Evolutionary conservation across 805 yeast species (phyloP).

Genomic region (Isabelozyma rhagii): DNA sequence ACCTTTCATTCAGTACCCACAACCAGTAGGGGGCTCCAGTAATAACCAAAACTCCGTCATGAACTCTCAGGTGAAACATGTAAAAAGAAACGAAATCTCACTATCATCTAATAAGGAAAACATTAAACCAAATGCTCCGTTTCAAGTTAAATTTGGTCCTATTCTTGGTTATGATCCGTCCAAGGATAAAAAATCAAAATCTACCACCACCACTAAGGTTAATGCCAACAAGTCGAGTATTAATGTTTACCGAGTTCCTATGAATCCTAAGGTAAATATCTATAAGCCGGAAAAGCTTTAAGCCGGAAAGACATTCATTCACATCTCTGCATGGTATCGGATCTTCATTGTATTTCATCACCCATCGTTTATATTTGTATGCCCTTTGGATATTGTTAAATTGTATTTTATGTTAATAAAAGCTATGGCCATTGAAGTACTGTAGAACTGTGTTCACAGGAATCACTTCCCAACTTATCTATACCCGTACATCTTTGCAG

Average conservation of each 20-base stretch:
- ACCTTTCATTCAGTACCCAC: constrained; percentile 1
- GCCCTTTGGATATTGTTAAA: not conserved
- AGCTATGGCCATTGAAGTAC: too few relatives aligned
- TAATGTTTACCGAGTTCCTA: not conserved
- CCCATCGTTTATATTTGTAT: not conserved
- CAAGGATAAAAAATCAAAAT: constrained; percentile 78
- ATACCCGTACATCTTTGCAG: too few relatives aligned
- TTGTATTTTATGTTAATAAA: not conserved
- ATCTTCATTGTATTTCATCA: not conserved
- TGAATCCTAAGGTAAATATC: not conserved
- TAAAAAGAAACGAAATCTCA: constrained; percentile 1
- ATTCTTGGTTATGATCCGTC: constrained; percentile 41
- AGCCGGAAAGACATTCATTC: not conserved
- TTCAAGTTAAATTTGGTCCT: constrained; percentile 35
- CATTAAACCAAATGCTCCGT: constrained; percentile 12
- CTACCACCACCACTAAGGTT: constrained; percentile 37
- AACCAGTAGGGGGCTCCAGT: constrained; percentile 12
- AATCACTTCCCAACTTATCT: too few relatives aligned
- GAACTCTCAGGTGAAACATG: not conserved
- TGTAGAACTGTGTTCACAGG: too few relatives aligned
- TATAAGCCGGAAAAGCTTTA: not conserved
- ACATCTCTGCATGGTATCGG: not conserved
- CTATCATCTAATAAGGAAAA: constrained; percentile 17
- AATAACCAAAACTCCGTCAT: constrained; percentile 14
- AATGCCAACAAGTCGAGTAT: not conserved